These are phyloP conservation scores for Saccharomyces hybrid DNA, from an alignment of 1,139 yeast genomes.

Conservation along the genomic window DNA sequence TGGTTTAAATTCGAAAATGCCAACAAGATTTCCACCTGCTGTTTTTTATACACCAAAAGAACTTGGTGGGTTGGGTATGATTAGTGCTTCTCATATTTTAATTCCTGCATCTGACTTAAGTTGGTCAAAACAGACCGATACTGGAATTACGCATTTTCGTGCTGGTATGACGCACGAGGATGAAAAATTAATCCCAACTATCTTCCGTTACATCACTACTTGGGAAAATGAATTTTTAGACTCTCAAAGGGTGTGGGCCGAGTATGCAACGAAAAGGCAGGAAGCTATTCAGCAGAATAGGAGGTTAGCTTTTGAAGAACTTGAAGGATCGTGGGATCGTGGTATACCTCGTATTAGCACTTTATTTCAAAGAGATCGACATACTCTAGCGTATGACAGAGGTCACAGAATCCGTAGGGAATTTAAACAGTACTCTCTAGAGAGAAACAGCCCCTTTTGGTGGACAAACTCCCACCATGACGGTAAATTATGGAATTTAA, in stretches of 20 bases:
- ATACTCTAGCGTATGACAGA: constrained; percentile 88
- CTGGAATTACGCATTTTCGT: constrained; percentile 90
- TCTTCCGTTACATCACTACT: constrained; percentile 83
- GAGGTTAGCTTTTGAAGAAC: constrained; percentile 82
- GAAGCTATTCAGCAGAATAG: constrained; percentile 85
- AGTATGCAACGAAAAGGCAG: constrained; percentile 81
- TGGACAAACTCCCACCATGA: constrained; percentile 94
- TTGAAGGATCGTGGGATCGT: constrained; percentile 92
- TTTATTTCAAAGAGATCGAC: constrained; percentile 89
- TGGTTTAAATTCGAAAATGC: constrained; percentile 97
- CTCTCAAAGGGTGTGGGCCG: constrained; percentile 97
- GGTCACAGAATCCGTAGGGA: constrained; percentile 83
- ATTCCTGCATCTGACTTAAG: constrained; percentile 89
- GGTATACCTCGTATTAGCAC: constrained; percentile 97
- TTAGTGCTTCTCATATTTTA: constrained; percentile 90
- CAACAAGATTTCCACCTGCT: constrained; percentile 96
- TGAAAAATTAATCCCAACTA: constrained; percentile 82
- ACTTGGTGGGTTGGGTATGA: constrained; percentile 94
- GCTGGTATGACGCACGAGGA: constrained; percentile 84
- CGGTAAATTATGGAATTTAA: constrained; percentile 91
- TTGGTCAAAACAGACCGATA: constrained; percentile 91
- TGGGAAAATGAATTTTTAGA: constrained; percentile 97
- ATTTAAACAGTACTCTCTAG: constrained; percentile 64
- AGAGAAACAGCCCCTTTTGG: constrained; percentile 86
- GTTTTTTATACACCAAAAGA: constrained; percentile 97